Base-by-base conservation (phyloP, 805 yeast species). In the Komagataella pseudopastoris region DNA sequence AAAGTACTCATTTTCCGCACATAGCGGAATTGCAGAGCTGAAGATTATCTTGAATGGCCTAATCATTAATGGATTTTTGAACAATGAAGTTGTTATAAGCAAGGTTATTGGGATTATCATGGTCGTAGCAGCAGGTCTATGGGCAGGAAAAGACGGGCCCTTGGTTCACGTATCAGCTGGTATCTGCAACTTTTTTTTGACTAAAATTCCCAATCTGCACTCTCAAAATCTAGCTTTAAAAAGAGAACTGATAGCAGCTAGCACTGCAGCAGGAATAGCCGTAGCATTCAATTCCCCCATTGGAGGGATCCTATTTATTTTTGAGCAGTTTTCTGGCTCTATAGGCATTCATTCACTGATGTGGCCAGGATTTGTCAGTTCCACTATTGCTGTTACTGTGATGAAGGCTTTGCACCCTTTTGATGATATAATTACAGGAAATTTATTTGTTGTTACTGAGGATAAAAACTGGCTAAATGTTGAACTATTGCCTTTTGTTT, bases 121-220 rank as follows among this genome's bases (percentile, higher is more conserved):
- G 48, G 82, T 83, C 14, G 82, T 85, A 4, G 81, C 89, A 20
- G 77, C 87, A 1, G 95, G 95, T 0, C 59, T 88, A 2, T 85
- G 91, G 87, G 72, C 85, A 6, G 96, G 96, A 6, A 81, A 80
- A 59, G 96, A 88, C 59, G 96, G 95, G 1, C 96, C 96, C 0
- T 63, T 88, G 51, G 90, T 86, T 23, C 95, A 88, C 63, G 77
- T 88, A 3, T 75, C 91, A 0, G 78, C 86, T 56, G 79, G 86
- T 55, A 68, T 80, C 59, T 66, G 81, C 56, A 63, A 66, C 55
- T 44, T 66, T 51, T 50, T 58, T 3, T 62, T 69, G 50, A 64
- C 70, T 3, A 61, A 59, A n/a, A 48, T 55, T 8, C 50, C 57
- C 20, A 59, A 59, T 30, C 14, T 30, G 39, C 39, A 30, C 14